Evolutionary conservation across 2,329 filamentous ascomycete species (phyloP), one percentile per base, ranked within the genome.

Genomic region (Apiospora hydei): DNA sequence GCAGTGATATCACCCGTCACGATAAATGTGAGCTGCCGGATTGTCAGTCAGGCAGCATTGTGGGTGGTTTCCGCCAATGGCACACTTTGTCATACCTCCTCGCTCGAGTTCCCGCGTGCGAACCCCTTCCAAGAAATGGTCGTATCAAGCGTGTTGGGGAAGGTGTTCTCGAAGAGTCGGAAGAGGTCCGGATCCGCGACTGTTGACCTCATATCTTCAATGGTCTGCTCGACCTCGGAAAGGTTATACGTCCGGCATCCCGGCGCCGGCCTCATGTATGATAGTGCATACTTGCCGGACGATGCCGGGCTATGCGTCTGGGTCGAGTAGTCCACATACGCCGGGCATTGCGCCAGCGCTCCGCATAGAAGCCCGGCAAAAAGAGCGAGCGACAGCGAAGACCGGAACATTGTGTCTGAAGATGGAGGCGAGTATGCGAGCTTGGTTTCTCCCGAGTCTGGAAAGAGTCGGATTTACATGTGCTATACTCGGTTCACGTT

Each of bases 1-100:
- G 93, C 93, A 77, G 95, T 92, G 80, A 96, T 96, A 78, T 96
- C 93, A 53, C 93, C 94, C 0, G 93, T 96, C 69, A 95, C 93
- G 73, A 96, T 91, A 79, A 95, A 96, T 41, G 90, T 92, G 76
- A 96, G 89, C 70, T 90, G 83, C 16, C 91, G 90, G 72, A 89
- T 84, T 87, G 78, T 80, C 66, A 70, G 53, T 49, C 14, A 2
- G 41, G 30, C 3, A 6, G 34, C 2, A 26, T 44, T 43, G 18
- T 21, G n/a, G n/a, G 34, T 34, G 4, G 14, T 16, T 7, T 21
- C 51, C 13, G 69, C 3, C 24, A 46, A 16, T 49, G 4, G 4
- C 30, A 30, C 24, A 75, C 70, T 0, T 43, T 53, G 43, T 41
- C 47, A 69, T 77, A 74, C 47, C 74, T 81, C 71, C 75, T 88